Percentiles rank a stretch among this genome's conserved stretches.
These are phyloP conservation scores for Lyophyllum atratum DNA, from an alignment of 768 basidiomycete species.

Conservation along the genomic window DNA sequence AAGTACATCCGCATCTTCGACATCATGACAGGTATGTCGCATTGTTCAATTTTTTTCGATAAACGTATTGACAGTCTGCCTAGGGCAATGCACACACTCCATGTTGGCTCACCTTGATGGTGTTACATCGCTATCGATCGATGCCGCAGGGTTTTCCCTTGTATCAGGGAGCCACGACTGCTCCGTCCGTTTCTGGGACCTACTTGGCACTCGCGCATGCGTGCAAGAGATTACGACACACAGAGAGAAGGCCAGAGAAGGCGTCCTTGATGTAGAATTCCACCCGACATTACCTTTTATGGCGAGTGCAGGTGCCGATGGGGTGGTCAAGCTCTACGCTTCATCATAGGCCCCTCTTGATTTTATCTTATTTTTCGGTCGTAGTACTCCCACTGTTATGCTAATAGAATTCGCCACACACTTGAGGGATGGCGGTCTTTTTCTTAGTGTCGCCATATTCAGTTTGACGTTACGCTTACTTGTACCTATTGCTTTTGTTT, in stretches of 20 bases:
- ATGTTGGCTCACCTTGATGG: conserved; percentile 91
- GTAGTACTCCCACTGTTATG: conserved; percentile 11
- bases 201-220: conserved; percentile 77
- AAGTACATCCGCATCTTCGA: conserved; percentile 92
- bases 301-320: conserved; percentile 95
- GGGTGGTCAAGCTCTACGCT: conserved; percentile 88
- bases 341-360: conserved; percentile 58
- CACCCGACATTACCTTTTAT: conserved; percentile 83
- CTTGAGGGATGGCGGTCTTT: conserved; percentile 29
- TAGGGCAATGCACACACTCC: conserved; percentile 86
- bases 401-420: conserved; percentile 37
- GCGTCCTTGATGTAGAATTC: conserved; percentile 86
- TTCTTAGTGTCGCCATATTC: conserved; percentile 28
- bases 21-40: conserved; percentile 67
- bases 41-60: background rate
- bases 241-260: conserved; percentile 87
- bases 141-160: conserved; percentile 83
- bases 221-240: conserved; percentile 90
- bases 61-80: conserved; percentile 6
- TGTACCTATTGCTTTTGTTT: conserved; percentile 24
- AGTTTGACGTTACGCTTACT: conserved; percentile 17
- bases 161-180: conserved; percentile 94
- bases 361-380: background rate
- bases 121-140: conserved; percentile 88
- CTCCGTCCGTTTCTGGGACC: conserved; percentile 93